Percentiles rank a stretch among this genome's conserved stretches.
Evolutionary conservation across 257 asterid genomes (phyloP).

Genomic region (Haberlea rhodopensis): DNA sequence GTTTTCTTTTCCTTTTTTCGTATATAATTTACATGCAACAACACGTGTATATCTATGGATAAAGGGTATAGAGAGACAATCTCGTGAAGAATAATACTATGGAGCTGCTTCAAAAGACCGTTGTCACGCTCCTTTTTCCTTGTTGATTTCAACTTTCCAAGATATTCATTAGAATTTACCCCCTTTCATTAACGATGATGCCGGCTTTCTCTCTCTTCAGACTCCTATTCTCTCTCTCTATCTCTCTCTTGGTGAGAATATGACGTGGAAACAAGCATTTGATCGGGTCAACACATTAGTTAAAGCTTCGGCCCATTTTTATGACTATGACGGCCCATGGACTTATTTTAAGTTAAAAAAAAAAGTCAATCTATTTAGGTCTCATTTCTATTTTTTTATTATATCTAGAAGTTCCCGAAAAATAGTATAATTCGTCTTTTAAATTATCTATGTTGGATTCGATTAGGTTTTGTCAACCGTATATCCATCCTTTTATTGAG

Average conservation of each 20-base stretch:
- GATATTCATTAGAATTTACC: conserved; percentile 42
- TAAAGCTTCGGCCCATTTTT: background rate
- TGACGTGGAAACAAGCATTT: conserved; percentile 21
- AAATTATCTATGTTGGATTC: too few relatives aligned
- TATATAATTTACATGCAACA: conserved; percentile 30
- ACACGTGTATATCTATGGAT: conserved; percentile 27
- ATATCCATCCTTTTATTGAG: too few relatives aligned
- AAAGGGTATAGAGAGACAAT: conserved; percentile 17
- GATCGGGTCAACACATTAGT: background rate
- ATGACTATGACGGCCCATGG: background rate
- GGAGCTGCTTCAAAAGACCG: conserved; percentile 28
- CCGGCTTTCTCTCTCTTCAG: conserved; percentile 8
- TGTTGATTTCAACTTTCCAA: conserved; percentile 2
- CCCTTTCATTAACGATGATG: background rate
- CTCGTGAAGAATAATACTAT: conserved; percentile 38
- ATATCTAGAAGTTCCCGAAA: too few relatives aligned
- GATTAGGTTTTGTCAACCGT: too few relatives aligned
- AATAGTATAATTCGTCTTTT: too few relatives aligned
- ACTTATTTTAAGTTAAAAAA: background rate
- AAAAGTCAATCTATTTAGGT: background rate
- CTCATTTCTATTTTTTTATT: conserved; percentile 6
- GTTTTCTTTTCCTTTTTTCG: conserved; percentile 12
- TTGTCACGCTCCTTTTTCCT: conserved; percentile 27
- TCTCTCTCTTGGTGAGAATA: conserved; percentile 18
- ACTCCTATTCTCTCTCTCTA: conserved; percentile 16